A percentile compares a stretch with the other conserved stretches of the same genome.
Conservation (phyloP, 495 filamentous ascomycete species). For the Elasticomyces elasticus region DNA sequence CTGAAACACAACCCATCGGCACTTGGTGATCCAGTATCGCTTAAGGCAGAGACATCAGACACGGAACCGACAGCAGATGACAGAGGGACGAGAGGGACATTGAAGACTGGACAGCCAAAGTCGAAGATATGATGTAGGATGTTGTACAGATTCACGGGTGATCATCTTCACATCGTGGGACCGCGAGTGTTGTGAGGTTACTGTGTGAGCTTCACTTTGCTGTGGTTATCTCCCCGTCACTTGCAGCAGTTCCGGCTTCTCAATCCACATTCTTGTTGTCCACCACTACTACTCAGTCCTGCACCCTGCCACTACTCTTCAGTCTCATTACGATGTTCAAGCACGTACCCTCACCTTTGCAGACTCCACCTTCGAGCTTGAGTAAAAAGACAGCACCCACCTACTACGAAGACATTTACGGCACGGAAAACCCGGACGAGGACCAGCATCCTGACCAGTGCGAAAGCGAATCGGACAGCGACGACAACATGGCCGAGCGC, state of each 20-base stretch:
- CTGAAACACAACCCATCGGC: slow-evolving; percentile 15
- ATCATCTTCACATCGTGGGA: too few species aligned
- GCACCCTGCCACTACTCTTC: too few species aligned
- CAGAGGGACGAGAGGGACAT: slow-evolving; percentile 14
- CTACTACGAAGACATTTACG: slow-evolving; percentile 18
- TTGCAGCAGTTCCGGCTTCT: too few species aligned
- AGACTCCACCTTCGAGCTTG: neutral
- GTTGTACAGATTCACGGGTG: neutral
- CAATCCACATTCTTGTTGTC: too few species aligned
- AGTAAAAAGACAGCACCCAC: neutral
- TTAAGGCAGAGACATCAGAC: slow-evolving; percentile 23
- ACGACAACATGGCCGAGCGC: neutral
- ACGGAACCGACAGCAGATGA: slow-evolving; percentile 24
- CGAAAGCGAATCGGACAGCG: slow-evolving; percentile 5
- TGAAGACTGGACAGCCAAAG: slow-evolving; percentile 1
- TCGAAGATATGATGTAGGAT: slow-evolving; percentile 2
- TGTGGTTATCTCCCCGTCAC: too few species aligned
- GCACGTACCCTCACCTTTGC: neutral
- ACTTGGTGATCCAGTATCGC: slow-evolving; percentile 23
- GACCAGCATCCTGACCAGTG: slow-evolving; percentile 1
- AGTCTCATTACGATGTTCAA: neutral
- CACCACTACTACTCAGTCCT: too few species aligned
- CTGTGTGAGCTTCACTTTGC: too few species aligned
- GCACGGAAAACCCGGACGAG: slow-evolving; percentile 4
- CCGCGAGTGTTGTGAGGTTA: too few species aligned